These are phyloP conservation scores for Apophysomyces trapeziformis DNA, from an alignment of 371 early-diverging fungal genomes.

Conservation along the genomic window DNA sequence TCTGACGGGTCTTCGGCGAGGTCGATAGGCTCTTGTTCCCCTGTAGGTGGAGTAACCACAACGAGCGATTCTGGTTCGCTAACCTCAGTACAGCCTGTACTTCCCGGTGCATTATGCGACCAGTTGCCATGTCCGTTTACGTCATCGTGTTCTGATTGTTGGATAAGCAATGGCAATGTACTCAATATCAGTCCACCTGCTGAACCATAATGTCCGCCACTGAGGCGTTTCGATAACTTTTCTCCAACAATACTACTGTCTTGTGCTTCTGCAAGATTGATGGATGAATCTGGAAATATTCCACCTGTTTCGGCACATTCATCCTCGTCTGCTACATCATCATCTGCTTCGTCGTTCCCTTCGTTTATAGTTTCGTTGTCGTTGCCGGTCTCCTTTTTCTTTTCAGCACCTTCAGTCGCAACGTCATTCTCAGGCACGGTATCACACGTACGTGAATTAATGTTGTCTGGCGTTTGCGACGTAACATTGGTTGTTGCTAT, in stretches of 20 bases:
- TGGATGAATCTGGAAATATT: constrained; percentile 20
- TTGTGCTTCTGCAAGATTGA: constrained; percentile 14
- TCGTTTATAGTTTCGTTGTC: background rate
- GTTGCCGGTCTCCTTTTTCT: background rate
- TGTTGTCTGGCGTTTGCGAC: background rate
- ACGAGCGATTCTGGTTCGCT: constrained; percentile 20
- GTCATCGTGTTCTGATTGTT: constrained; percentile 15
- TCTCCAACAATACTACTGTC: constrained; percentile 29
- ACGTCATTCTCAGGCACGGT: background rate
- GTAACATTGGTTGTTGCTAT: background rate
- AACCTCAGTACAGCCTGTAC: constrained; percentile 18
- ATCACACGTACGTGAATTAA: background rate
- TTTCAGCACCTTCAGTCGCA: background rate
- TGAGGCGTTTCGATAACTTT: constrained; percentile 45
- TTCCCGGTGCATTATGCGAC: background rate
- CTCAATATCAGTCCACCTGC: constrained; percentile 51
- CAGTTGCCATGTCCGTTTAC: background rate
- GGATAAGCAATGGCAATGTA: constrained; percentile 24
- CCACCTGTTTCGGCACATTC: constrained; percentile 27
- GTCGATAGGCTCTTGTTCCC: background rate
- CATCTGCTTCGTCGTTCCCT: background rate
- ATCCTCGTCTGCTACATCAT: constrained; percentile 20
- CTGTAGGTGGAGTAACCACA: constrained; percentile 17
- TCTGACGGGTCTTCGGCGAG: constrained; percentile 6
- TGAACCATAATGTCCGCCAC: constrained; percentile 54